A percentile compares a stretch with the other conserved stretches of the same genome.
phyloP scores from a whole-genome alignment of 495 filamentous ascomycete species.

The Penicillium herquei region DNA sequence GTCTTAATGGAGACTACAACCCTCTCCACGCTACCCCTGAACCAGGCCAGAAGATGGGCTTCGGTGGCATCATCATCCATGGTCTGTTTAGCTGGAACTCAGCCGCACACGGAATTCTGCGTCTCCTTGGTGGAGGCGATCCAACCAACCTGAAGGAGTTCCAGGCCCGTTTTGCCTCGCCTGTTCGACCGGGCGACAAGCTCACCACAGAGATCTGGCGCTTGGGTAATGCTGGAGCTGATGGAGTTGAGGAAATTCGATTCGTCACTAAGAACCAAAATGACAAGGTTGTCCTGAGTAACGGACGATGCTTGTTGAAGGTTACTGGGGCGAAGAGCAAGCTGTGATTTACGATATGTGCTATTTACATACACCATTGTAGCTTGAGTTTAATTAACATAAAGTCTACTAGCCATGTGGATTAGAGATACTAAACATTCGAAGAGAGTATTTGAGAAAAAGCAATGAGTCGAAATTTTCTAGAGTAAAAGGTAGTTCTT shows the following conservation, averaged over 20 bases:
- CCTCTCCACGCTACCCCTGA: constrained; percentile 83
- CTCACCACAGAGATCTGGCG: constrained; percentile 51
- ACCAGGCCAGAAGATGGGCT: constrained; percentile 84
- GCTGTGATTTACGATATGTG: constrained; percentile 42
- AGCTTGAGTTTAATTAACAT: neutral
- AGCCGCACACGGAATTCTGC: constrained; percentile 70
- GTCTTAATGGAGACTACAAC: constrained; percentile 89
- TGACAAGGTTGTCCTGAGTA: constrained; percentile 77
- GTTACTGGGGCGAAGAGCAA: constrained; percentile 58
- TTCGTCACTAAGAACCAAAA: constrained; percentile 69
- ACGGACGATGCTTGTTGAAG: constrained; percentile 78
- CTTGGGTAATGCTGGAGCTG: constrained; percentile 49
- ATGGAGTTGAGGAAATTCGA: constrained; percentile 77
- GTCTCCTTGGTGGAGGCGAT: constrained; percentile 70
- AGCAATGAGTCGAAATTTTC: no score
- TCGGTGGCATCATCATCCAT: constrained; percentile 85
- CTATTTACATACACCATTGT: neutral
- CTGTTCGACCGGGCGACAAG: constrained; percentile 69
- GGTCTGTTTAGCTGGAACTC: constrained; percentile 84
- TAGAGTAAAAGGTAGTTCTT: no score
- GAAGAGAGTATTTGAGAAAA: no score
- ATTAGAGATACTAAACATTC: no score
- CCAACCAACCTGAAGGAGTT: constrained; percentile 78
- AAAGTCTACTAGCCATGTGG: no score
- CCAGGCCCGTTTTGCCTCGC: constrained; percentile 82